These are phyloP conservation scores for Ceratobasidium sp. DNA, from an alignment of 1,284 basidiomycete genomes.

Conservation along the genomic window DNA sequence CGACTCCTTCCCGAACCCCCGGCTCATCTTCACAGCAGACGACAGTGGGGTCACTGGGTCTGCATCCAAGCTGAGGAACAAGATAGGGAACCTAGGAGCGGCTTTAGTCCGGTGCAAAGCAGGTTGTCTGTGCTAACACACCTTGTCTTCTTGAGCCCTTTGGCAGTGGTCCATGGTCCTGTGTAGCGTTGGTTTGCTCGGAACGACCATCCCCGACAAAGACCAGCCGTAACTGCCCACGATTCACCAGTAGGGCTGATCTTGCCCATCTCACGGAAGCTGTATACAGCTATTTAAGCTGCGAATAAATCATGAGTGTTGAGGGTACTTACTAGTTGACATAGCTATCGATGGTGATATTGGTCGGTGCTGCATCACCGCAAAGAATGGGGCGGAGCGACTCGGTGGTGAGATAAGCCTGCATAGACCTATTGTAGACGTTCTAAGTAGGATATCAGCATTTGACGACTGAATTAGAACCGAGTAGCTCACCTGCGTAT, in stretches of 20 bases:
- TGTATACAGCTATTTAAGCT: neutral
- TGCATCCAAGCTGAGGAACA: slow-evolving; percentile 47
- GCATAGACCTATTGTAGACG: slow-evolving; percentile 14
- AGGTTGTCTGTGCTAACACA: neutral
- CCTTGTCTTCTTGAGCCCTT: slow-evolving; percentile 45
- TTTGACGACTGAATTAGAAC: neutral
- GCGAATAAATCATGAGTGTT: neutral
- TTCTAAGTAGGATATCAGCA: slow-evolving; percentile 1
- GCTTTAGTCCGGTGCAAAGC: neutral
- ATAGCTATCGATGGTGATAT: neutral
- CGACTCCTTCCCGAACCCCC: slow-evolving; percentile 46
- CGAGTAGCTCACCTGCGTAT: slow-evolving; percentile 4
- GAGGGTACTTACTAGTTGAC: slow-evolving; percentile 12
- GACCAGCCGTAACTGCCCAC: slow-evolving; percentile 38
- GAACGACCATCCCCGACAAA: slow-evolving; percentile 42
- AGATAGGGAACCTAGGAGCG: slow-evolving; percentile 45
- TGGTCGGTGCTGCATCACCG: slow-evolving; percentile 43
- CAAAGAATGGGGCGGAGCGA: slow-evolving; percentile 45
- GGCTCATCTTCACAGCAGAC: slow-evolving; percentile 45
- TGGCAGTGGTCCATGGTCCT: slow-evolving; percentile 44
- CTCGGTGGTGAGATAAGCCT: neutral
- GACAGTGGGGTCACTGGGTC: slow-evolving; percentile 49
- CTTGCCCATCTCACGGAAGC: slow-evolving; percentile 42
- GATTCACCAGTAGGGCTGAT: slow-evolving; percentile 39
- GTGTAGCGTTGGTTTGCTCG: slow-evolving; percentile 42